phyloP scores from a whole-genome alignment of 176 grass and related monocot genomes.

The Carex pumila region DNA sequence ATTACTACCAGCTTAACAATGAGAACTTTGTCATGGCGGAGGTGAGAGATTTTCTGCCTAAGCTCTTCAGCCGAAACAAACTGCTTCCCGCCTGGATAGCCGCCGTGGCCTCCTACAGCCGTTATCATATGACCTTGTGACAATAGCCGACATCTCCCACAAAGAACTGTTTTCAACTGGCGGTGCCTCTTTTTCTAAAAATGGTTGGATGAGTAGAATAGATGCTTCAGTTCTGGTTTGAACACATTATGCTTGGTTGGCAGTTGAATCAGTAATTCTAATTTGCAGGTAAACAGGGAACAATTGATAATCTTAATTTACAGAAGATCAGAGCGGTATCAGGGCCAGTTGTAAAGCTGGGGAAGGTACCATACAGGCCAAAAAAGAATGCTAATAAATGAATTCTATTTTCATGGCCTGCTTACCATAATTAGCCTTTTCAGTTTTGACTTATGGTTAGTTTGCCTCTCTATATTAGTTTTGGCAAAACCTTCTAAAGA shows the following conservation, averaged over 20 bases:
- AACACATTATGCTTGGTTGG: neutral
- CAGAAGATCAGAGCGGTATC: neutral
- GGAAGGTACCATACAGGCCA: neutral
- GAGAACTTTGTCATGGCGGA: constrained; percentile 64
- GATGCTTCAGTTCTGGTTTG: neutral
- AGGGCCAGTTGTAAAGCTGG: neutral
- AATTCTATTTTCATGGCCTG: neutral
- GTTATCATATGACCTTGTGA: constrained; percentile 86
- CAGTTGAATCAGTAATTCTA: neutral
- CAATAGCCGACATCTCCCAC: constrained; percentile 68
- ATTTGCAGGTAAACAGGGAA: neutral
- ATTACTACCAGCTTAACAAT: constrained; percentile 68
- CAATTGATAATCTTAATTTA: neutral
- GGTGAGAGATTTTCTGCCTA: constrained; percentile 65
- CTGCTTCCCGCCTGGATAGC: constrained; percentile 86
- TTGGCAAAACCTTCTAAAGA: neutral
- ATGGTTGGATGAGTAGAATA: neutral
- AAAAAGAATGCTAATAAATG: neutral
- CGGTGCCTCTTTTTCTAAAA: constrained; percentile 82
- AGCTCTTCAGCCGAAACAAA: constrained; percentile 67
- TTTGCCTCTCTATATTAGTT: neutral
- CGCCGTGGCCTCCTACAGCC: constrained; percentile 88
- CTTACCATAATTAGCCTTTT: neutral
- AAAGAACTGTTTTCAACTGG: constrained; percentile 66
- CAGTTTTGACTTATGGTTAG: neutral